These are phyloP conservation scores for Phytophthora crassamura DNA, from an alignment of 352 stramenopile species.

Conservation along the genomic window DNA sequence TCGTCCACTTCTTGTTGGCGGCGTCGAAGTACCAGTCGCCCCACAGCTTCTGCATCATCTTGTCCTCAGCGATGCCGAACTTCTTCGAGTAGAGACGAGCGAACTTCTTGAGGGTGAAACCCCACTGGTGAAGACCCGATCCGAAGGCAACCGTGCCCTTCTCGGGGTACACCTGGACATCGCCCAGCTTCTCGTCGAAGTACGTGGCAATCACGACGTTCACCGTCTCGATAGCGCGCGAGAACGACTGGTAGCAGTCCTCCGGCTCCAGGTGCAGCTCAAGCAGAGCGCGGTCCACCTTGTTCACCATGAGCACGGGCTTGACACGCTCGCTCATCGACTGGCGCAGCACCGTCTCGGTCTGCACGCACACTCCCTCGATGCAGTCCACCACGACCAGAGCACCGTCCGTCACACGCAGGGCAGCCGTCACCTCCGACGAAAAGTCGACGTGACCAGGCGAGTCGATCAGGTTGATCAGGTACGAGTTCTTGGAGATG, in stretches of 20 bases:
- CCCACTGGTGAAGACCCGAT: slow-evolving; percentile 99
- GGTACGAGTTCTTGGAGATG: slow-evolving; percentile 98
- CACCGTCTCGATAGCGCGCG: slow-evolving; percentile 98
- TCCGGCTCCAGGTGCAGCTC: slow-evolving; percentile 99
- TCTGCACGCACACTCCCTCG: slow-evolving; percentile 99
- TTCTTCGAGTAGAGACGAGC: slow-evolving; percentile 98
- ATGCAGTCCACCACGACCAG: slow-evolving; percentile 99
- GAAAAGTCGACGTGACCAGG: slow-evolving; percentile 99
- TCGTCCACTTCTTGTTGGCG: slow-evolving; percentile 97
- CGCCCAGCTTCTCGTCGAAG: slow-evolving; percentile 97
- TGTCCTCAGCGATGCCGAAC: slow-evolving; percentile 98
- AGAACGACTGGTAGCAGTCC: slow-evolving; percentile 99
- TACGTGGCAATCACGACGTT: slow-evolving; percentile 99
- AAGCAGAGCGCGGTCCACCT: slow-evolving; percentile 98
- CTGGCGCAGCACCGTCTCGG: slow-evolving; percentile 99
- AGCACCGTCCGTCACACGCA: slow-evolving; percentile 99
- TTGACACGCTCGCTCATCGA: slow-evolving; percentile 98
- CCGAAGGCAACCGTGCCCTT: slow-evolving; percentile 99
- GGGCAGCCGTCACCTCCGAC: slow-evolving; percentile 98
- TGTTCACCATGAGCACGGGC: slow-evolving; percentile 99
- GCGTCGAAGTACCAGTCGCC: slow-evolving; percentile 98
- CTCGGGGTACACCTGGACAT: slow-evolving; percentile 98
- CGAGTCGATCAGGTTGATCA: slow-evolving; percentile 99
- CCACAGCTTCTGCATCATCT: slow-evolving; percentile 99
- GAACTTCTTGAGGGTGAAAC: slow-evolving; percentile 99